A percentile compares a stretch with the other conserved stretches of the same genome.
These are phyloP conservation scores for Termitomyces sp. DNA, from an alignment of 768 basidiomycete species.

Conservation along the genomic window DNA sequence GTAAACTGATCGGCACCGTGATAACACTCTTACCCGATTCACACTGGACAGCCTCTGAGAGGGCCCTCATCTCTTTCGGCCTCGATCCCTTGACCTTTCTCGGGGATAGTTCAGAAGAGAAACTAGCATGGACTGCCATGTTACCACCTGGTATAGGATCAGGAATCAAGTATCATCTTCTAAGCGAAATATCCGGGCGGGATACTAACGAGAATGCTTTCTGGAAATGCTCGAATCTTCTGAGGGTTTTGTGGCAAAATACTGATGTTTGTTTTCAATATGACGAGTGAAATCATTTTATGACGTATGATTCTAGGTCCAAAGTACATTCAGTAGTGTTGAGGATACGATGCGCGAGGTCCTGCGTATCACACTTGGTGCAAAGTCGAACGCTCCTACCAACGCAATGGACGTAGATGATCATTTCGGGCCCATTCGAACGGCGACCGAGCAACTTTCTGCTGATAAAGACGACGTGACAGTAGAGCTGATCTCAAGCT, in stretches of 20 bases:
- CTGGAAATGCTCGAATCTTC: conserved; percentile 28
- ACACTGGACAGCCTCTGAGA: conserved; percentile 59
- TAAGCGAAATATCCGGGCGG: conserved; percentile 28
- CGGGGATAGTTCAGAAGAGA: conserved; percentile 22
- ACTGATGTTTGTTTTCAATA: conserved; percentile 47
- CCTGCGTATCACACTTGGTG: conserved; percentile 32
- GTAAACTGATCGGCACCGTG: conserved; percentile 36
- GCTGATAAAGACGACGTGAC: conserved; percentile 21
- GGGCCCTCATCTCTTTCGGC: conserved; percentile 56
- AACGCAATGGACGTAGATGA: conserved; percentile 32
- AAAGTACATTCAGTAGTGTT: conserved; percentile 33
- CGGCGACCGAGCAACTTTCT: conserved; percentile 24
- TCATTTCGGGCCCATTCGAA: conserved; percentile 48
- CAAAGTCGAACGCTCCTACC: conserved; percentile 13
- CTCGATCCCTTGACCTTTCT: conserved; percentile 59
- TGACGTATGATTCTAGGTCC: conserved; percentile 35
- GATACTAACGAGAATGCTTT: conserved; percentile 7
- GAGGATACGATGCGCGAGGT: conserved; percentile 30
- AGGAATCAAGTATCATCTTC: conserved; percentile 57
- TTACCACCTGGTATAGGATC: conserved; percentile 36
- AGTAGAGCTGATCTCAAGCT: conserved; percentile 22
- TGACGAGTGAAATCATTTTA: not conserved
- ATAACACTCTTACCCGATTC: conserved; percentile 33
- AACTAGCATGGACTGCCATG: conserved; percentile 40
- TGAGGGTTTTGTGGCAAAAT: conserved; percentile 61